Evolutionary conservation across 169 alveolate genomes (phyloP).

Genomic region (Eimeria acervulina): DNA sequence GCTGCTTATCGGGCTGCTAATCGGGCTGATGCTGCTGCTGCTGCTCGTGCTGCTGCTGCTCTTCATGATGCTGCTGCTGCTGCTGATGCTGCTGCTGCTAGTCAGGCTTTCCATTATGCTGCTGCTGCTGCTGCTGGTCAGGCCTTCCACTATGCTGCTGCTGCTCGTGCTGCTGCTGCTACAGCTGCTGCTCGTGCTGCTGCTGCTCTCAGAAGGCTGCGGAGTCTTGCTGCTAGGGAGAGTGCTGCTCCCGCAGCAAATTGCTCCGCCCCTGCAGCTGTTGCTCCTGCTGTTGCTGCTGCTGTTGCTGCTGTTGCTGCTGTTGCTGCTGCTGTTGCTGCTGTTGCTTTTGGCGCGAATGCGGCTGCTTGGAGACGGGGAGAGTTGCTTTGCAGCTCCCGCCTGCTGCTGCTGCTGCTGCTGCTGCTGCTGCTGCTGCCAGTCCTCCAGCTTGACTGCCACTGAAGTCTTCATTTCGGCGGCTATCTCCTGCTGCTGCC

Average conservation of each 20-base stretch:
- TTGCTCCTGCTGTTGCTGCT: background rate
- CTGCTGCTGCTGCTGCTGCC: constrained; percentile 8
- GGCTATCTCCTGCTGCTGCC: background rate
- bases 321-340: constrained; percentile 31
- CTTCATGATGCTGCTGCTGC: background rate
- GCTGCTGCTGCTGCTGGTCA: too few species aligned
- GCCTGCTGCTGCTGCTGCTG: background rate
- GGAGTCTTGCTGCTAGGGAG: background rate
- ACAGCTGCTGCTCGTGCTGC: background rate
- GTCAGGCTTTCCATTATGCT: too few species aligned
- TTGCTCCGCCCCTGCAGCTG: background rate
- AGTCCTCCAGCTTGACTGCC: background rate
- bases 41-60: background rate
- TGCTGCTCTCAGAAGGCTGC: background rate
- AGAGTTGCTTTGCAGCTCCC: background rate
- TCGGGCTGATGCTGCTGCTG: constrained; percentile 34
- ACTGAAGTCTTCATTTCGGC: background rate
- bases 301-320: background rate
- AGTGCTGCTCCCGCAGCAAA: background rate
- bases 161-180: too few species aligned
- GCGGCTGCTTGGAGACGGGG: background rate
- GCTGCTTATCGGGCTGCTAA: background rate
- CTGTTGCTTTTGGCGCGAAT: background rate
- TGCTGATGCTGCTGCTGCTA: too few species aligned
- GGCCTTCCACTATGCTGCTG: too few species aligned